Evolutionary conservation across 306 rosid species (phyloP), one percentile per base, ranked within the genome.

Genomic region (Gynostemma pentaphyllum): DNA sequence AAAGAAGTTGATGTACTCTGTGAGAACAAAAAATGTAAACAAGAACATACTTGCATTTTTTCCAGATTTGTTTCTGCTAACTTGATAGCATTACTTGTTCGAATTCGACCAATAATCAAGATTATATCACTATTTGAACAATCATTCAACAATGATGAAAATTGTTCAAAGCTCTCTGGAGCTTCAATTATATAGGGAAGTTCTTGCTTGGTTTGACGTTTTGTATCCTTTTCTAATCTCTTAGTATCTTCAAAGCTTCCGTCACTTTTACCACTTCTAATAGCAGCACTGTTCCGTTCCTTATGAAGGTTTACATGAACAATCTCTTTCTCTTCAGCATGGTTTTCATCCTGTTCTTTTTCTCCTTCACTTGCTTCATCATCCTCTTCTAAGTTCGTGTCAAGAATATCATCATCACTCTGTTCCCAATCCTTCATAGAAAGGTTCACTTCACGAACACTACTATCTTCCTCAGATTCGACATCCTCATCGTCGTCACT

Each of bases 381-480:
- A 12, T 75, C 76, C 9, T 70, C 74, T 14, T 83, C 87, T 41
- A 65, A 68, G 71, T 76, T 76, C 53, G 68, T 72, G 39, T 69
- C 79, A 37, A 83, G 59, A 75, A 64, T 47, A 61, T 86, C 95
- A 75, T 92, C 99, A 61, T 92, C 99, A 73, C 96, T 92, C 45
- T 84, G 99, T 70, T 92, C 99, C 95, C 96, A 92, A 65, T 82
- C 95, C 80, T 80, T 88, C 74, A 80, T 72, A 46, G 89, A 82
- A 46, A 57, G 67, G 62, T 76, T 63, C 59, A 66, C 69, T 67
- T 70, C 68, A 19, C 21, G 52, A 29, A 53, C 75, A 45, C 66
- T 76, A 18, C 62, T 56, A 72, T 81, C 87, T 65, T 79, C 96
- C 64, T 77, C 86, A 4, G 91, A 76, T 70, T 72, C 78, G 64